phyloP scores from a whole-genome alignment of 108 stramenopile species.

The Stephanodiscus triporus region DNA sequence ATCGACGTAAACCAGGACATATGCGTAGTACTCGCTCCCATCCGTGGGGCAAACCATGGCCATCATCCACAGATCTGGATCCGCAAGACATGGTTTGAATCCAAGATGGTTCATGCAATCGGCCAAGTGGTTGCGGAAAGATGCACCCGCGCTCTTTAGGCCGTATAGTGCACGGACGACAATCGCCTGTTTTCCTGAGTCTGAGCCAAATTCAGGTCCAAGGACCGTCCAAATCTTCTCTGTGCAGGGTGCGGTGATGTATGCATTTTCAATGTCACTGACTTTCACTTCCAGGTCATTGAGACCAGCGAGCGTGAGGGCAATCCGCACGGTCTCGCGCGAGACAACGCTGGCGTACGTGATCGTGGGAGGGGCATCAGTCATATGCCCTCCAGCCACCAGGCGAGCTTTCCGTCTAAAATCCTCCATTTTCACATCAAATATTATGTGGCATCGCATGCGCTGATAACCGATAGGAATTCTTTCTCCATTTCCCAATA shows the following conservation, averaged over 20 bases:
- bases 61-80: constrained; percentile 45
- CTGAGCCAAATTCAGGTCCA: constrained; percentile 9
- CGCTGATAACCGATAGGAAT: constrained; percentile 40
- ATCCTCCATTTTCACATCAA: too few species aligned
- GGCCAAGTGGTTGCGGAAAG: constrained; percentile 3
- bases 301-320: too few species aligned
- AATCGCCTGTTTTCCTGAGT: neutral
- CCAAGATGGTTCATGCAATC: constrained; percentile 9
- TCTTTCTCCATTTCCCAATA: constrained; percentile 10
- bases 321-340: too few species aligned
- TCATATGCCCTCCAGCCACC: too few species aligned
- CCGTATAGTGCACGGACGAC: too few species aligned
- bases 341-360: too few species aligned
- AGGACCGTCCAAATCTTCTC: constrained; percentile 46
- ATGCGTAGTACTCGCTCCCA: constrained; percentile 42
- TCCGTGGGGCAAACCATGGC: neutral
- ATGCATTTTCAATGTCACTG: constrained; percentile 54
- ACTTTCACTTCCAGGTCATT: too few species aligned
- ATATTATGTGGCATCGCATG: constrained; percentile 38
- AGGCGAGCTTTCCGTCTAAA: too few species aligned
- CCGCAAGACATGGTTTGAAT: constrained; percentile 25
- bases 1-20: constrained; percentile 45
- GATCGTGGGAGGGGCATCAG: too few species aligned
- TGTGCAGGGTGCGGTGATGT: constrained; percentile 43
- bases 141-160: neutral